Base-by-base conservation (phyloP, 257 asterid species). In the Forsythia suspensa region DNA sequence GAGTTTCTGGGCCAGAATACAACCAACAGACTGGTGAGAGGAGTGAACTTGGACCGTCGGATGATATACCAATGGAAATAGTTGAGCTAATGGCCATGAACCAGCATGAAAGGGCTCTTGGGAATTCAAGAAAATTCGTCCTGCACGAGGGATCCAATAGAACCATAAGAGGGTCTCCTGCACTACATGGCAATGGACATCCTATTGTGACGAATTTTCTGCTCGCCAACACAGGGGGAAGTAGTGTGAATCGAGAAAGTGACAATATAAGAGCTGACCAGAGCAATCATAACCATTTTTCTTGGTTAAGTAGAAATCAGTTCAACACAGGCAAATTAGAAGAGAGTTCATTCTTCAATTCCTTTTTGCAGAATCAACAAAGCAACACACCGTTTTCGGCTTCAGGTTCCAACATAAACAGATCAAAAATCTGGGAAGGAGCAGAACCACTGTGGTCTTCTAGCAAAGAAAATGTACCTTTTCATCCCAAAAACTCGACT, bases 1-100 rank as follows among this genome's bases (percentile, higher is more conserved):
- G 72, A 75, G 59, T 61, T 61, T 16, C 81, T 4, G 77, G 76
- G 81, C 76, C 77, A 29, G 89, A 75, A 44, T 70, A 29, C 20
- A 71, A 74, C 75, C 86, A 75, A 66, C 86, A 85, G 59, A 80
- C 71, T 16, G 78, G 83, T 48, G 76, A 79, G 68, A 77, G 70
- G n/a, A 43, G 68, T 52, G 90, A 84, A 55, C 69, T 61, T 3
- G 88, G 83, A 63, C 76, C 85, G 41, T 81, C 91, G 18, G 97
- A 94, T 80, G 97, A 91, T 46, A 88, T 92, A 41, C 97, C 97
- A 0, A 93, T 94, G 97, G 99, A 92, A 65, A 89, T 96, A 69
- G 98, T 92, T 11, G 97, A 92, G 70, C 82, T 92, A 6, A 77
- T 94, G 88, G 98, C 97, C 65, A 81, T 73, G 85, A 87, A 91